phyloP scores from a whole-genome alignment of 345 rosid genomes.

The Bruguiera sexangula region DNA sequence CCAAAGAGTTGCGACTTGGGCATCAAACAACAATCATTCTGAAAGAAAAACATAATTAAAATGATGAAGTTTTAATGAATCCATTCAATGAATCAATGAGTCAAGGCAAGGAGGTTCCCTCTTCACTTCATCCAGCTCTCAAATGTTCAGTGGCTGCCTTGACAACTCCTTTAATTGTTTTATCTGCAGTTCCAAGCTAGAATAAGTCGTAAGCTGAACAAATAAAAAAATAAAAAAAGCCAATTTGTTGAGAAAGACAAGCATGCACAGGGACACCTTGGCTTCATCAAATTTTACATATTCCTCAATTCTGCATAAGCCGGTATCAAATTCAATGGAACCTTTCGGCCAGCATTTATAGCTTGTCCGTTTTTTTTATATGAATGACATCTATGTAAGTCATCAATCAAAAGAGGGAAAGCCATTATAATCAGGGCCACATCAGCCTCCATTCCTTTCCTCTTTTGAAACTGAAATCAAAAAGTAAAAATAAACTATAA shows the following conservation, averaged over 20 bases:
- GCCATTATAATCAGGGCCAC: constrained; percentile 9
- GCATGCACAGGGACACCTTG: constrained; percentile 36
- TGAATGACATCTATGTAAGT: constrained; percentile 92
- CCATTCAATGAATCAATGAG: neutral
- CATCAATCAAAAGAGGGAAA: constrained; percentile 35
- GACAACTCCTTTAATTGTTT: constrained; percentile 61
- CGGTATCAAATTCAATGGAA: constrained; percentile 67
- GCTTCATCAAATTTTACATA: constrained; percentile 65
- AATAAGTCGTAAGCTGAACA: neutral
- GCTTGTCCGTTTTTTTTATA: constrained; percentile 70
- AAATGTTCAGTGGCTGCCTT: constrained; percentile 75
- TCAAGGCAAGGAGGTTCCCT: constrained; percentile 71
- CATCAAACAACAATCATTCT: constrained; percentile 20
- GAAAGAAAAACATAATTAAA: neutral
- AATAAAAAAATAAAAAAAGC: neutral
- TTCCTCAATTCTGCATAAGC: constrained; percentile 53
- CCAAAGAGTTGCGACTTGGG: constrained; percentile 66
- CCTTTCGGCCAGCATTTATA: constrained; percentile 73
- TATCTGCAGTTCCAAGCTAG: constrained; percentile 44
- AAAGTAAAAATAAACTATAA: too few relatives aligned
- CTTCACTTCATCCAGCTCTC: constrained; percentile 95
- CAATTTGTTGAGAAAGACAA: neutral
- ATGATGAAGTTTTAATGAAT: neutral
- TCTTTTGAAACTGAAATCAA: too few relatives aligned
- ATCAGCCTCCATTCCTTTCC: neutral